Conservation (phyloP, 208 protist genomes). For the Acanthamoeba sp. region DNA sequence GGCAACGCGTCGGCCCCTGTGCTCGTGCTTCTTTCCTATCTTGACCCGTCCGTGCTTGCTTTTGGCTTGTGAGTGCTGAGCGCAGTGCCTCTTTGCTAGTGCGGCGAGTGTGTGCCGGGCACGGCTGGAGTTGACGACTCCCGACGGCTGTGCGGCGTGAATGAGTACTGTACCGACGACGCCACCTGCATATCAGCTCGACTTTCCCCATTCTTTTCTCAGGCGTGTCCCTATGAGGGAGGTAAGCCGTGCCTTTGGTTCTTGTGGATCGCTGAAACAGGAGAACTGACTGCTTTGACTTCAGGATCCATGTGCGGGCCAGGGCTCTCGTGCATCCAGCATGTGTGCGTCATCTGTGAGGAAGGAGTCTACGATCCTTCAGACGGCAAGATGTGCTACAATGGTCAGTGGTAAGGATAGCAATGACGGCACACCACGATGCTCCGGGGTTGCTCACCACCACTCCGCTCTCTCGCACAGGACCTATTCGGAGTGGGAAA, state of each 20-base stretch:
- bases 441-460: too few relatives aligned
- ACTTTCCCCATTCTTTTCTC: background rate
- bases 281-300: background rate
- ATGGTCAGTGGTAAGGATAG: constrained; percentile 11
- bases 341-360: constrained; percentile 57
- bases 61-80: background rate
- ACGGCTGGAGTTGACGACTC: background rate
- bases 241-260: background rate
- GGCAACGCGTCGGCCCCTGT: constrained; percentile 2
- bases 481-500: constrained; percentile 61
- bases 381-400: constrained; percentile 59
- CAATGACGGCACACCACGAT: too few relatives aligned
- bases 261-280: too few relatives aligned
- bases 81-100: background rate
- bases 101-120: constrained; percentile 29
- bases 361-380: constrained; percentile 33
- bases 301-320: constrained; percentile 32
- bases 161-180: constrained; percentile 49
- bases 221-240: constrained; percentile 48
- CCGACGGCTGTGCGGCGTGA: background rate
- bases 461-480: background rate
- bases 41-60: background rate
- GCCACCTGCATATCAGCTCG: background rate
- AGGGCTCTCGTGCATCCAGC: constrained; percentile 44
- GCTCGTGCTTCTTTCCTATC: background rate